These are phyloP conservation scores for Arachnomyces sp. DNA, from an alignment of 2,329 filamentous ascomycete species.

Conservation along the genomic window DNA sequence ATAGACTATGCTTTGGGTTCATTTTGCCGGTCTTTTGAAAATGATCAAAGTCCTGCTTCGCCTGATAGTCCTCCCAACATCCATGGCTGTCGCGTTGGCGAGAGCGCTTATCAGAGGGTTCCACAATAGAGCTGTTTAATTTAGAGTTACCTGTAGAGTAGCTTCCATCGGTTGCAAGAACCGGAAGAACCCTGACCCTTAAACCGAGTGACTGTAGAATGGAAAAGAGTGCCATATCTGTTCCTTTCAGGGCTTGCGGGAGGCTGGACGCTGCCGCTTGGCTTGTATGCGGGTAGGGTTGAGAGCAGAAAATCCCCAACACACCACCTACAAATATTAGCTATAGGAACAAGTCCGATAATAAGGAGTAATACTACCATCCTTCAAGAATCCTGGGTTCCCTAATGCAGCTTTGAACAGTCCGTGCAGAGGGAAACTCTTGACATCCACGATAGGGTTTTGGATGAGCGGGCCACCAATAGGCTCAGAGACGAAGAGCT, in stretches of 20 bases:
- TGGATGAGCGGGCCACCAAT: slow-evolving; percentile 18
- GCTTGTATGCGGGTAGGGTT: slow-evolving; percentile 40
- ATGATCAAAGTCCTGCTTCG: too few relatives aligned
- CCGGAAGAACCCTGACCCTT: slow-evolving; percentile 22
- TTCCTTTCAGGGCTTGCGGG: slow-evolving; percentile 37
- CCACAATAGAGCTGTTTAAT: neutral
- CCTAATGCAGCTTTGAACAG: slow-evolving; percentile 24
- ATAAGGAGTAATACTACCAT: slow-evolving; percentile 19
- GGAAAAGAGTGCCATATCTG: slow-evolving; percentile 38
- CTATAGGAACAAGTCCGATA: neutral
- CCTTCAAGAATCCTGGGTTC: slow-evolving; percentile 27
- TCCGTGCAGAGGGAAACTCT: slow-evolving; percentile 28
- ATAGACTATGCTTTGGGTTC: too few relatives aligned
- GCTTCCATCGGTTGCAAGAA: slow-evolving; percentile 12
- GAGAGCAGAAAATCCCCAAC: slow-evolving; percentile 40
- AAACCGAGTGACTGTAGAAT: slow-evolving; percentile 27
- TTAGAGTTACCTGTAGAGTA: neutral
- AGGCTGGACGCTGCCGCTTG: slow-evolving; percentile 14
- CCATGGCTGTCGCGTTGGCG: too few relatives aligned
- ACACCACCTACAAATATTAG: slow-evolving; percentile 28
- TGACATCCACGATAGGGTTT: slow-evolving; percentile 22
- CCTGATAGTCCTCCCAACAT: too few relatives aligned
- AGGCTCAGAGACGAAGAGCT: slow-evolving; percentile 38
- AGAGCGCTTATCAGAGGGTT: too few relatives aligned
- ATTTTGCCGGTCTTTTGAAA: too few relatives aligned